phyloP scores from a whole-genome alignment of 225 moss, liverwort and hornwort genomes.

The Straminergon stramineum region DNA sequence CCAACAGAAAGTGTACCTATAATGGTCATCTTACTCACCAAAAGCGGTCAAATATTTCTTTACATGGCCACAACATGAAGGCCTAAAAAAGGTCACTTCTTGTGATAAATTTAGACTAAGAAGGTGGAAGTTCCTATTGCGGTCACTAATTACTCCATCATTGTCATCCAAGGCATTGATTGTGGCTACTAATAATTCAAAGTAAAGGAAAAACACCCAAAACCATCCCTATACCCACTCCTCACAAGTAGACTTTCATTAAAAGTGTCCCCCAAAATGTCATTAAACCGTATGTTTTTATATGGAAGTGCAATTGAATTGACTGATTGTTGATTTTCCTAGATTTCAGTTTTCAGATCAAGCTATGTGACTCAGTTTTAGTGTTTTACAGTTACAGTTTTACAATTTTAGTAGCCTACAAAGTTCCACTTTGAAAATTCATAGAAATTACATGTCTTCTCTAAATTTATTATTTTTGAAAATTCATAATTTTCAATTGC shows the following conservation, averaged over 20 bases:
- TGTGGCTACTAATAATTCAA: neutral
- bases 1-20: too few species aligned
- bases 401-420: neutral
- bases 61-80: neutral
- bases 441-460: neutral
- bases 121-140: neutral
- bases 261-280: neutral
- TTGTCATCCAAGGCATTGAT: neutral
- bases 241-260: neutral
- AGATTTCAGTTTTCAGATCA: neutral
- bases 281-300: neutral
- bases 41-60: neutral
- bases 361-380: neutral
- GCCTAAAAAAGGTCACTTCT: neutral
- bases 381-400: too few species aligned
- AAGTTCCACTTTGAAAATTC: neutral
- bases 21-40: neutral
- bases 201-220: neutral
- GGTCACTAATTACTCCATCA: neutral
- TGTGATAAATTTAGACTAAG: neutral
- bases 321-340: neutral
- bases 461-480: too few species aligned
- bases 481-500: too few species aligned
- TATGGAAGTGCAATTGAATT: neutral
- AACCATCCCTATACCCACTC: neutral